Percentiles rank a stretch among this genome's conserved stretches.
Conservation (phyloP, 2,329 filamentous ascomycete genomes). For the Alternaria consortialis region DNA sequence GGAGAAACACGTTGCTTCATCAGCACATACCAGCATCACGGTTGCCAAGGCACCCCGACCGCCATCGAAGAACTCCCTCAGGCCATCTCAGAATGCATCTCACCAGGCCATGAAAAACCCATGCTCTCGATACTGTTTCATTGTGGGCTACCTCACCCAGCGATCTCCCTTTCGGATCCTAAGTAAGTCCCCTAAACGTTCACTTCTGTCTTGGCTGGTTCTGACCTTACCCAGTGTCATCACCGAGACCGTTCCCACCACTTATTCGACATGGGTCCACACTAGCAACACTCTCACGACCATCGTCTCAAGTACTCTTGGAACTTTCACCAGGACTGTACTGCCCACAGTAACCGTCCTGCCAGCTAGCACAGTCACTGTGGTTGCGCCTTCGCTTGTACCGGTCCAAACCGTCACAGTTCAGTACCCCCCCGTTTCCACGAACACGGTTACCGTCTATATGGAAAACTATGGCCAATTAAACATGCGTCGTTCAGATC, state of each 20-base stretch:
- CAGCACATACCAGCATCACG: conserved; percentile 18
- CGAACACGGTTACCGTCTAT: not conserved
- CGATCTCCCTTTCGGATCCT: not conserved
- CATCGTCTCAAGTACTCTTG: not conserved
- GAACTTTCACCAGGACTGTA: not conserved
- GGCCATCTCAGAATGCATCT: conserved; percentile 17
- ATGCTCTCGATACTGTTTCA: conserved; percentile 26
- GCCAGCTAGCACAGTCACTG: not conserved
- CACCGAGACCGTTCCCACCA: not conserved
- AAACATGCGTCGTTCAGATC: not conserved
- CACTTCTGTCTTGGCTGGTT: not conserved
- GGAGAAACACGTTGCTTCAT: conserved; percentile 21
- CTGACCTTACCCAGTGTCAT: not conserved
- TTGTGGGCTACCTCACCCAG: conserved; percentile 6
- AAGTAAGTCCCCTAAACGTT: not conserved
- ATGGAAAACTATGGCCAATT: not conserved
- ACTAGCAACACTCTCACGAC: not conserved
- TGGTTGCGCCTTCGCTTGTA: not conserved
- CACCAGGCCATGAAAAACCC: not conserved
- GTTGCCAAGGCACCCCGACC: conserved; percentile 17
- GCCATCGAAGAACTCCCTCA: conserved; percentile 4
- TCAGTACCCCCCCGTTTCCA: not conserved
- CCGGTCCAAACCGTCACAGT: not conserved
- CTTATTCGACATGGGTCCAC: not conserved
- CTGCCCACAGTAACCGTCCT: not conserved